Evolutionary conservation across 2,329 filamentous ascomycete genomes (phyloP).

Genomic region (Lizonia empirigonia): DNA sequence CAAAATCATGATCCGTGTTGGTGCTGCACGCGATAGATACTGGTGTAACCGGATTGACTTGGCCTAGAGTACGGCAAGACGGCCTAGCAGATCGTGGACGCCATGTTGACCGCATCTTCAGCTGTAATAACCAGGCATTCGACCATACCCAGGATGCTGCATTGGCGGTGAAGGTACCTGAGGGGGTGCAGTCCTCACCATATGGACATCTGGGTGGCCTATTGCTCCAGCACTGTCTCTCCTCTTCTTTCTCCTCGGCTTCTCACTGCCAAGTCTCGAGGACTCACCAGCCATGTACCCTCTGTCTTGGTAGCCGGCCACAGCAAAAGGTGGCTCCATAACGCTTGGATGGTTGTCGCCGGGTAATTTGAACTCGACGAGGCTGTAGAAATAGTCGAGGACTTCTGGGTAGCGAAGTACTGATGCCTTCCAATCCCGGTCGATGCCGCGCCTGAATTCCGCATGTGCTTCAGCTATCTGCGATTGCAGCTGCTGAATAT

Average conservation of each 20-base stretch:
- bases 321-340: conserved; percentile 47
- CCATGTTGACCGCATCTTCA: not conserved
- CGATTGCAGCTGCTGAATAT: conserved; percentile 49
- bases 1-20: conserved; percentile 3
- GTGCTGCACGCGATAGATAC: not conserved
- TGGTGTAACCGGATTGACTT: not conserved
- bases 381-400: conserved; percentile 78
- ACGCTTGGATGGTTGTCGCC: conserved; percentile 55
- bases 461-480: conserved; percentile 69
- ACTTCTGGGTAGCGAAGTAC: conserved; percentile 79
- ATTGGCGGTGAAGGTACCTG: conserved; percentile 44
- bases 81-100: not conserved
- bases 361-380: conserved; percentile 71
- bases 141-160: conserved; percentile 35
- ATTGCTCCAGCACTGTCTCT: conserved; percentile 36
- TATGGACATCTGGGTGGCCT: conserved; percentile 24
- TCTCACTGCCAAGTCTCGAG: conserved; percentile 33
- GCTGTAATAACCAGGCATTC: conserved; percentile 31
- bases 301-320: conserved; percentile 45
- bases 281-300: conserved; percentile 35
- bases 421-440: conserved; percentile 77
- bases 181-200: conserved; percentile 39
- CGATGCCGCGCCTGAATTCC: conserved; percentile 73
- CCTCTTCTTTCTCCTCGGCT: conserved; percentile 45
- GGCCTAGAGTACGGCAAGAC: not conserved